Conservation (phyloP, 129 eudicot species). For the Mikania micrantha region DNA sequence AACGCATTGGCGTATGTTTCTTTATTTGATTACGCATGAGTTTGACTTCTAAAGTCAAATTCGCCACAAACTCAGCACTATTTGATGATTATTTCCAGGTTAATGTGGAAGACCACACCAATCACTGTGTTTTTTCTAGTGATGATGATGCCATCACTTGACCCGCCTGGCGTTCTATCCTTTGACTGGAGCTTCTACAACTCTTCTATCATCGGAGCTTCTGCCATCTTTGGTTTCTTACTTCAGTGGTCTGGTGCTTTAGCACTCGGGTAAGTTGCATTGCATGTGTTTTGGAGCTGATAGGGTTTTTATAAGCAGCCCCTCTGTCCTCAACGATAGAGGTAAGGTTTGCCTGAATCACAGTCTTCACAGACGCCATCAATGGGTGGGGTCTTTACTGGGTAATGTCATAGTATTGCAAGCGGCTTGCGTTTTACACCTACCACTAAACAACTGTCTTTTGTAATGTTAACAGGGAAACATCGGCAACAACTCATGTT, state of each 20-base stretch:
- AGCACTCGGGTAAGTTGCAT: conserved; percentile 96
- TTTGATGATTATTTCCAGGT: conserved; percentile 31
- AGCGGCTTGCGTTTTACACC: not conserved
- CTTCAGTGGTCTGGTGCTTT: conserved; percentile 99
- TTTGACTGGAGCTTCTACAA: conserved; percentile 68
- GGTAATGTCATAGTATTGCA: too few relatives aligned
- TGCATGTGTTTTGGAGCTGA: too few relatives aligned
- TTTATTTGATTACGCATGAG: not conserved
- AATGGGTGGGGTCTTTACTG: too few relatives aligned
- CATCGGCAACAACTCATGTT: conserved; percentile 96
- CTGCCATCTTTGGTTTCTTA: conserved; percentile 92
- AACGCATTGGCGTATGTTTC: conserved; percentile 83
- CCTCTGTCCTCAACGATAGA: too few relatives aligned
- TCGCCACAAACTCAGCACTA: not conserved
- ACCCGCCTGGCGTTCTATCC: conserved; percentile 87
- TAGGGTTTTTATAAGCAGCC: too few relatives aligned
- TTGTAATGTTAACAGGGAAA: conserved; percentile 46
- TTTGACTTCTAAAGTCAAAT: not conserved
- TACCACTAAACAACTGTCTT: not conserved
- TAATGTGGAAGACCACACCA: conserved; percentile 99
- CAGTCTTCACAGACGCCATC: too few relatives aligned
- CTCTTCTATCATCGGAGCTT: conserved; percentile 55
- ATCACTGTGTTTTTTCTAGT: conserved; percentile 86
- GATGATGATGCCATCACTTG: conserved; percentile 88
- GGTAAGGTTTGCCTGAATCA: too few relatives aligned